These are phyloP conservation scores for Endoconidiophora polonica DNA, from an alignment of 2,329 filamentous ascomycete genomes.

Conservation along the genomic window DNA sequence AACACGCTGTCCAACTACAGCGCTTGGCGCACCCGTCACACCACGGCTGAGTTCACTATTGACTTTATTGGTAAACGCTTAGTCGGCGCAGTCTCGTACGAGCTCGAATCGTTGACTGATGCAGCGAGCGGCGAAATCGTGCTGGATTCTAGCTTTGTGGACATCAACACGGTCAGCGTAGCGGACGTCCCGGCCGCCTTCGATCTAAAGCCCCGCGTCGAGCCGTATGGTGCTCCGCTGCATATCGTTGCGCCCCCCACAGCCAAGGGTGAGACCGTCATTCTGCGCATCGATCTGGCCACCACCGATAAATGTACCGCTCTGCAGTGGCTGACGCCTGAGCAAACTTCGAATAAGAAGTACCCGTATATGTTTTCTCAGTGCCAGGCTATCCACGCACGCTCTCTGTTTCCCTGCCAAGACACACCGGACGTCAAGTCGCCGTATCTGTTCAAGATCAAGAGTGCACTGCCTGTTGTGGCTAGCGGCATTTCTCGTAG, in stretches of 20 bases:
- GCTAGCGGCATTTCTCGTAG: constrained; percentile 59
- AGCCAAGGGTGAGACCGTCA: constrained; percentile 35
- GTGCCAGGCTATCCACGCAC: constrained; percentile 89
- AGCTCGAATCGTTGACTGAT: constrained; percentile 61
- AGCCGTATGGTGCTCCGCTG: constrained; percentile 60
- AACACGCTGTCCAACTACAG: constrained; percentile 88
- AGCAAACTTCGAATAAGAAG: constrained; percentile 88
- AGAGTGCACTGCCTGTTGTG: constrained; percentile 74
- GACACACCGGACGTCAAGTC: constrained; percentile 96
- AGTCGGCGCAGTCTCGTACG: constrained; percentile 58
- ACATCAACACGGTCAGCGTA: constrained; percentile 55
- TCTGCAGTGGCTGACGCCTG: constrained; percentile 85
- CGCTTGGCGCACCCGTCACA: constrained; percentile 71
- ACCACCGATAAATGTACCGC: constrained; percentile 84
- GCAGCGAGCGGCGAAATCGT: constrained; percentile 59
- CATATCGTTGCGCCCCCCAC: constrained; percentile 41
- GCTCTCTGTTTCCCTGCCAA: constrained; percentile 90
- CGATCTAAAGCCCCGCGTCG: constrained; percentile 50
- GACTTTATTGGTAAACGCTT: constrained; percentile 69
- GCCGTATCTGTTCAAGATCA: constrained; percentile 80
- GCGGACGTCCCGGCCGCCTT: constrained; percentile 47
- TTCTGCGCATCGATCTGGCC: constrained; percentile 49
- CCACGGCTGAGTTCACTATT: constrained; percentile 62
- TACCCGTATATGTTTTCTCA: constrained; percentile 97
- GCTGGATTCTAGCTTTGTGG: constrained; percentile 73